Evolutionary conservation across 2,329 filamentous ascomycete genomes (phyloP), one percentile per base, ranked within the genome.

Genomic region (Aureobasidium namibiae): DNA sequence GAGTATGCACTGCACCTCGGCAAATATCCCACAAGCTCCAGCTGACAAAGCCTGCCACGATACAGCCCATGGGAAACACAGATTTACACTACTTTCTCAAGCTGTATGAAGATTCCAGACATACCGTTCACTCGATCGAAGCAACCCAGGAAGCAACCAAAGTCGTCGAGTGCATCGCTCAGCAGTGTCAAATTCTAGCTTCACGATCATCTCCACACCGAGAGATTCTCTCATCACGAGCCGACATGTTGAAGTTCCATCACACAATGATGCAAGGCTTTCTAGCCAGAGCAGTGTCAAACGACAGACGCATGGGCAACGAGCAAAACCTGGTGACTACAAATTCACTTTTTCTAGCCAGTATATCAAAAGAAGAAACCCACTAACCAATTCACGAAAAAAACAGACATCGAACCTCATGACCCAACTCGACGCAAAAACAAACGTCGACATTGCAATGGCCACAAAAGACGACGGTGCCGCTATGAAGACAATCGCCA

Each of bases 401-500:
- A n/a, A 8, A 10, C 50, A 54, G 50, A 41, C 39, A 7, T 76
- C 74, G 64, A 72, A 76, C 52, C 66, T 73, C 1, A 73, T 75
- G 21, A 72, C 70, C 3, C 72, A 74, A 61, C 66, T 66, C 21
- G 73, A 75, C 63, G 73, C 68, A 44, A 66, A 65, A 18, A 42
- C 24, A 16, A 54, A 54, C 24, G 24, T 54, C 21, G 36, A 54
- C 8, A 41, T 54, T 3, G 53, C 53, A 34, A 36, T 42, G 38
- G 61, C 70, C 3, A 68, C 75, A 64, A 67, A 70, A 50, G 64
- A 64, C 5, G 73, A 75, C 59, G 70, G 66, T 41, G 65, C 67
- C 21, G 70, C 69, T 9, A 75, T 75, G 73, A 73, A 74, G 54
- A 70, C 70, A 0, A 73, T 75, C 18, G 73, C 73, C 0, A 62